These are phyloP conservation scores for Calonectria honghensis DNA, from an alignment of 2,329 filamentous ascomycete species.

Conservation along the genomic window DNA sequence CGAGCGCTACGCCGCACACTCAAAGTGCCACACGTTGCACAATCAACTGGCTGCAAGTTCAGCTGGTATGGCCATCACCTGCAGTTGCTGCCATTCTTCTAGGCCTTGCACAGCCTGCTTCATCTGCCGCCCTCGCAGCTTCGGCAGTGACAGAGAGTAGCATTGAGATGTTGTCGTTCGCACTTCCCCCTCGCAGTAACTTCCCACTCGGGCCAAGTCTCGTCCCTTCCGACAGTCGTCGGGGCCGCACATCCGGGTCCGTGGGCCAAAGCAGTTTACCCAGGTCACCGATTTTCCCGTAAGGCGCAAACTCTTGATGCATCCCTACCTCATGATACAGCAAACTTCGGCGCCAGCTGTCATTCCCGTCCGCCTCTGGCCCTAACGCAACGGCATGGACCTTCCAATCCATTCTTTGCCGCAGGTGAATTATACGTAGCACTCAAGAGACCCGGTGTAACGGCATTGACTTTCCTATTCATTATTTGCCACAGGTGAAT, in stretches of 20 bases:
- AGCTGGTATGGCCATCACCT: slow-evolving; percentile 29
- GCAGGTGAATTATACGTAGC: not conserved
- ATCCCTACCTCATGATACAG: slow-evolving; percentile 24
- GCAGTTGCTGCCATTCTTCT: not conserved
- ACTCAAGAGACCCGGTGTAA: not conserved
- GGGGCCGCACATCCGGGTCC: slow-evolving; percentile 27
- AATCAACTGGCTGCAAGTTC: slow-evolving; percentile 26
- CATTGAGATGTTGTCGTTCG: slow-evolving; percentile 10
- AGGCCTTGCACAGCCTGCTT: slow-evolving; percentile 35
- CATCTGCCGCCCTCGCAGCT: slow-evolving; percentile 23
- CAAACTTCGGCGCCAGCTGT: slow-evolving; percentile 28
- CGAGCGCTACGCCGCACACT: slow-evolving; percentile 28
- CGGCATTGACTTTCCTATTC: not conserved
- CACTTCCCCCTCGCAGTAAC: slow-evolving; percentile 6
- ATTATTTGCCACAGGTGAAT: not conserved
- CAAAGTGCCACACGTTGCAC: slow-evolving; percentile 18
- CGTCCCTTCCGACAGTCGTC: not conserved
- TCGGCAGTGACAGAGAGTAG: slow-evolving; percentile 6
- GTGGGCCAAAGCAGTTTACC: slow-evolving; percentile 10
- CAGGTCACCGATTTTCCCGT: slow-evolving; percentile 1
- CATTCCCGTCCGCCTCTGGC: slow-evolving; percentile 26
- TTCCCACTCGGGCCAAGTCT: slow-evolving; percentile 7
- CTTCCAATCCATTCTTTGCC: not conserved
- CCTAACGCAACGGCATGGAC: not conserved
- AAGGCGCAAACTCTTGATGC: not conserved